Evolutionary conservation across 768 basidiomycete genomes (phyloP).

Genomic region (Crassisporium funariophilum): DNA sequence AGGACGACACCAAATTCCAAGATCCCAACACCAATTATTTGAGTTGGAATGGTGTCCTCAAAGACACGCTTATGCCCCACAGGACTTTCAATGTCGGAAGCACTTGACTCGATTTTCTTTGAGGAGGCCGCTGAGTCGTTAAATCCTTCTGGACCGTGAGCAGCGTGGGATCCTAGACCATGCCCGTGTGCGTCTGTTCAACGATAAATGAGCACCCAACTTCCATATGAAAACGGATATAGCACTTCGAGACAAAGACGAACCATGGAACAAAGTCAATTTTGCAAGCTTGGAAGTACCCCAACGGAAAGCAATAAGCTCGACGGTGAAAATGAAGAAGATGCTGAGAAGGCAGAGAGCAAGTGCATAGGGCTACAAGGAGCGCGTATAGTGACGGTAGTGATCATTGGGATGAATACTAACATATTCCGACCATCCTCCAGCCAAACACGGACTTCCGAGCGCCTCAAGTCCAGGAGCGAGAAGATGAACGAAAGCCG

Average conservation of each 20-base stretch:
- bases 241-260: constrained; percentile 23
- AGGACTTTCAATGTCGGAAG: constrained; percentile 33
- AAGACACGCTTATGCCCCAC: constrained; percentile 18
- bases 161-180: constrained; percentile 55
- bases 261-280: constrained; percentile 66
- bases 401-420: constrained; percentile 26
- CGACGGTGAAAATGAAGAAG: constrained; percentile 81
- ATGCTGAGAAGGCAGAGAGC: constrained; percentile 82
- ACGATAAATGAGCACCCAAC: no score
- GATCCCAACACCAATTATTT: constrained; percentile 86
- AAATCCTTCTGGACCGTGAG: constrained; percentile 67
- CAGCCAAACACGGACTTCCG: constrained; percentile 64
- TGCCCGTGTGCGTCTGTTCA: constrained; percentile 78
- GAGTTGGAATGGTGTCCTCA: constrained; percentile 55
- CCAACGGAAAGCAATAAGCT: constrained; percentile 86
- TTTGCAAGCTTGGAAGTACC: constrained; percentile 72
- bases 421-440: constrained; percentile 77
- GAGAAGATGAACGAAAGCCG: constrained; percentile 85
- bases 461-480: constrained; percentile 75
- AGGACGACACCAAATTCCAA: constrained; percentile 93
- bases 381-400: background rate
- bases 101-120: constrained; percentile 17
- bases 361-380: constrained; percentile 72
- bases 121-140: constrained; percentile 8
- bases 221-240: no score